Evolutionary conservation across 495 filamentous ascomycete species (phyloP).

Genomic region (Aspergillus haitiensis): DNA sequence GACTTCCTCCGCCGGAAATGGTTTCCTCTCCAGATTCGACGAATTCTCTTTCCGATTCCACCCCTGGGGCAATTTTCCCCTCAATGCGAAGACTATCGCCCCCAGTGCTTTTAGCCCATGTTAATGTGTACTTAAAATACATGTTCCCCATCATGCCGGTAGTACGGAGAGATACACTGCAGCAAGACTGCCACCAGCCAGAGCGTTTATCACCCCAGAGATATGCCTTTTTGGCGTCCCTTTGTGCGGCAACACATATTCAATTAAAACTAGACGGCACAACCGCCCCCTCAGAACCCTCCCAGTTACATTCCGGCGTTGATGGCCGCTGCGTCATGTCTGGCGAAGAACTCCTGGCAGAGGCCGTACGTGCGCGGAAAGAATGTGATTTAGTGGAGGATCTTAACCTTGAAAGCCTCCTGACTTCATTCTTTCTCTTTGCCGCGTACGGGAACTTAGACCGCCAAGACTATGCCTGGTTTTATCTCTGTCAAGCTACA

Average conservation of each 20-base stretch:
- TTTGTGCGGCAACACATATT: conserved; percentile 84
- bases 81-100: conserved; percentile 34
- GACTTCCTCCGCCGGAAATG: conserved; percentile 35
- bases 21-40: conserved; percentile 46
- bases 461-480: conserved; percentile 56
- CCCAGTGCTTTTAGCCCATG: conserved; percentile 42
- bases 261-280: conserved; percentile 64
- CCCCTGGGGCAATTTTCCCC: conserved; percentile 22
- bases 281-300: conserved; percentile 53
- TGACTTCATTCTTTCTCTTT: conserved; percentile 81
- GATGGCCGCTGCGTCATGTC: conserved; percentile 48
- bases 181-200: conserved; percentile 63
- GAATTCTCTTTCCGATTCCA: conserved; percentile 36
- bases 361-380: conserved; percentile 72
- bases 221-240: conserved; percentile 75
- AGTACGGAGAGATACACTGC: conserved; percentile 65
- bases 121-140: conserved; percentile 53
- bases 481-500: conserved; percentile 62
- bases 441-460: conserved; percentile 70
- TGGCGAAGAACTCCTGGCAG: conserved; percentile 61
- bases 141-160: conserved; percentile 85
- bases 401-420: conserved; percentile 59
- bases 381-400: conserved; percentile 70
- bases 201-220: conserved; percentile 58
- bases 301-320: conserved; percentile 51